Conservation (phyloP, 768 basidiomycete species). For the Leccinum broughii region DNA sequence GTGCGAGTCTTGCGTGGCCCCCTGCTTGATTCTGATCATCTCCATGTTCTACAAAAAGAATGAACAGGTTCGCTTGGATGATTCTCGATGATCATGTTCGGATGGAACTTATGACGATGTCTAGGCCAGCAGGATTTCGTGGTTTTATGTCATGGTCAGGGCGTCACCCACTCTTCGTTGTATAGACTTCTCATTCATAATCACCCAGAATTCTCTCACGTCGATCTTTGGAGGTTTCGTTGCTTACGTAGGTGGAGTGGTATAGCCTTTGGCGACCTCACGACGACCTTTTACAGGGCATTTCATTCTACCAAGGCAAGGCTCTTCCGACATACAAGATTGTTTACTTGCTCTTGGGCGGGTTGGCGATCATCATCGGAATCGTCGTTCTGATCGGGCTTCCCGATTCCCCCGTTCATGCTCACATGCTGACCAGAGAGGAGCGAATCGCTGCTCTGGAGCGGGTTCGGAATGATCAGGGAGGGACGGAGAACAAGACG, state of each 20-base stretch:
- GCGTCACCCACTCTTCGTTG: not conserved
- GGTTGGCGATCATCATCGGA: conserved; percentile 59
- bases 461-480: conserved; percentile 63
- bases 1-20: conserved; percentile 67
- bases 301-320: conserved; percentile 53
- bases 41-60: conserved; percentile 72
- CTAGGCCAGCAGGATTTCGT: conserved; percentile 57
- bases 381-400: conserved; percentile 57
- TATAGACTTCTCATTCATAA: not conserved
- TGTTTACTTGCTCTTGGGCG: conserved; percentile 60
- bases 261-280: not conserved
- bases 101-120: conserved; percentile 4
- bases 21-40: conserved; percentile 60
- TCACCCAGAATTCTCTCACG: conserved; percentile 54
- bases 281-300: conserved; percentile 41
- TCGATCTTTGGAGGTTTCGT: conserved; percentile 63
- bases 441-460: conserved; percentile 65
- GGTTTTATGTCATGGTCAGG: conserved; percentile 66
- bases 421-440: conserved; percentile 52
- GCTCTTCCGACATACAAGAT: conserved; percentile 58
- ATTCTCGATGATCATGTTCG: not conserved
- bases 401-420: conserved; percentile 66
- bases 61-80: conserved; percentile 47
- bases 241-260: conserved; percentile 47
- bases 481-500: conserved; percentile 14